These are phyloP conservation scores for Pontederia crassipes DNA, from an alignment of 176 grass and related monocot species.

Conservation along the genomic window DNA sequence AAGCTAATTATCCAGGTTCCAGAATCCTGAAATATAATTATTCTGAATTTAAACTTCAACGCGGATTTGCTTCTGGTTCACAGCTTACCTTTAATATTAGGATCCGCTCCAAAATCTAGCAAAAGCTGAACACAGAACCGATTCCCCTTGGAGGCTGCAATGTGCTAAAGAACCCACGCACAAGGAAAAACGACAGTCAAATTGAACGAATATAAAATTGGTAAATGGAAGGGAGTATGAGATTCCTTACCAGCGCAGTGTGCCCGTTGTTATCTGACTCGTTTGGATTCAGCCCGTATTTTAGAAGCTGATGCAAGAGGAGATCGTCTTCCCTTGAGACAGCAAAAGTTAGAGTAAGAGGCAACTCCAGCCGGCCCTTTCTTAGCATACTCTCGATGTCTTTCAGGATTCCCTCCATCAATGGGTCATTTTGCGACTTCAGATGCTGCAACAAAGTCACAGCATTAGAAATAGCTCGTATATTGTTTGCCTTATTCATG, in stretches of 20 bases:
- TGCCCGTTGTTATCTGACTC: constrained; percentile 76
- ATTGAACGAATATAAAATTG: constrained; percentile 8
- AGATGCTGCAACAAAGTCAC: constrained; percentile 40
- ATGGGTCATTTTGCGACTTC: constrained; percentile 40
- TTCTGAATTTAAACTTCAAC: neutral
- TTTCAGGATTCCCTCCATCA: constrained; percentile 50
- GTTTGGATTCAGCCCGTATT: constrained; percentile 56
- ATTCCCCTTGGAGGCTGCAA: constrained; percentile 78
- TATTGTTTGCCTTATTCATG: too few relatives aligned
- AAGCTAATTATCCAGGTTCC: neutral
- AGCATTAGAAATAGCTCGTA: neutral
- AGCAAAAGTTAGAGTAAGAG: constrained; percentile 74
- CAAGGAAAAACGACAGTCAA: constrained; percentile 5
- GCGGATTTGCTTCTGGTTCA: constrained; percentile 8
- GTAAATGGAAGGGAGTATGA: constrained; percentile 5
- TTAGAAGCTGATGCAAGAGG: constrained; percentile 78
- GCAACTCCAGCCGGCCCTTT: constrained; percentile 65
- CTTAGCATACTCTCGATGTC: constrained; percentile 91
- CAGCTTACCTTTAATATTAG: constrained; percentile 62
- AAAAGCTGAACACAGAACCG: constrained; percentile 56
- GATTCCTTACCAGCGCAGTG: constrained; percentile 56
- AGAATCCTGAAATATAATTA: neutral
- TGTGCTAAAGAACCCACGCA: constrained; percentile 49
- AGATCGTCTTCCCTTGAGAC: constrained; percentile 58
- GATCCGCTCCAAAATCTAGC: constrained; percentile 70